phyloP scores from a whole-genome alignment of 768 basidiomycete genomes.

The Rhodocollybia butyracea region DNA sequence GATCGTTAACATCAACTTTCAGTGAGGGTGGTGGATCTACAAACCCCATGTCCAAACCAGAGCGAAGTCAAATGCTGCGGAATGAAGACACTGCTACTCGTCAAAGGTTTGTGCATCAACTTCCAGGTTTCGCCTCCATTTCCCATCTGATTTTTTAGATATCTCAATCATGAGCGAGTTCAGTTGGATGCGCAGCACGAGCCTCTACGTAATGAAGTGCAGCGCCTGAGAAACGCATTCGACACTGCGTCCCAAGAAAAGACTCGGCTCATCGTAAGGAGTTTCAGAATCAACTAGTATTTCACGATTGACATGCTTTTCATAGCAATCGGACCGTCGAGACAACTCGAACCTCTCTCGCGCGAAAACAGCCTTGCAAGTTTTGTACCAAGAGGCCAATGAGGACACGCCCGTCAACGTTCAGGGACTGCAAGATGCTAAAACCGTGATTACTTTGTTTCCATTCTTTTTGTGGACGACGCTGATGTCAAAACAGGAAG shows the following conservation, averaged over 20 bases:
- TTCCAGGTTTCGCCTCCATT: not conserved
- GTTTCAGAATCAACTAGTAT: not conserved
- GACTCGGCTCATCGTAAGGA: not conserved
- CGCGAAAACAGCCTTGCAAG: slow-evolving; percentile 33
- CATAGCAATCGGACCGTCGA: slow-evolving; percentile 24
- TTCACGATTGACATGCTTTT: not conserved
- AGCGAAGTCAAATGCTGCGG: slow-evolving; percentile 22
- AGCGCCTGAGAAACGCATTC: slow-evolving; percentile 26
- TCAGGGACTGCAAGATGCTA: slow-evolving; percentile 51
- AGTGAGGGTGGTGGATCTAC: slow-evolving; percentile 73
- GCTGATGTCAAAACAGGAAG: slow-evolving; percentile 38
- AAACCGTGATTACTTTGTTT: slow-evolving; percentile 38
- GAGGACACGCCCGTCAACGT: slow-evolving; percentile 67
- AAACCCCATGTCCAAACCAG: slow-evolving; percentile 27
- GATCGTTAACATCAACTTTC: not conserved
- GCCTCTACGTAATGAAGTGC: slow-evolving; percentile 21
- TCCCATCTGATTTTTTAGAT: slow-evolving; percentile 28
- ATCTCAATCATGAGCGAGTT: slow-evolving; percentile 38
- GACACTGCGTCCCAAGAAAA: slow-evolving; percentile 5
- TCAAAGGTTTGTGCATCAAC: slow-evolving; percentile 35
- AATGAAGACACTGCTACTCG: slow-evolving; percentile 40
- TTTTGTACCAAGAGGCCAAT: slow-evolving; percentile 58
- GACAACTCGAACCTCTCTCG: slow-evolving; percentile 21
- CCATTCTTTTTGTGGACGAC: not conserved
- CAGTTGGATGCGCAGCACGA: slow-evolving; percentile 36